phyloP scores from a whole-genome alignment of 768 basidiomycete species.

The Asterophora lycoperdoides region DNA sequence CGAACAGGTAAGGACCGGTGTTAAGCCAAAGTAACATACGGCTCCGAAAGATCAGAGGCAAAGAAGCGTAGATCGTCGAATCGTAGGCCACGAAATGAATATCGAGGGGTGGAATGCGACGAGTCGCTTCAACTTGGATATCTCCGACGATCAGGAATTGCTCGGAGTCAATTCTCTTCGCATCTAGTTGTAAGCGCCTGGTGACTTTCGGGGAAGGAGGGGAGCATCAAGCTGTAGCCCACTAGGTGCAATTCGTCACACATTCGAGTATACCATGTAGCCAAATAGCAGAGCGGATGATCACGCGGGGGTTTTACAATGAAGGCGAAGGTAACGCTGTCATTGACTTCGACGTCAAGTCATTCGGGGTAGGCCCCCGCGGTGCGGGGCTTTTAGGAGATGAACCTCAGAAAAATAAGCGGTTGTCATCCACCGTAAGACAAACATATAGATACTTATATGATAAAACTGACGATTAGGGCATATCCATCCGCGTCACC shows the following conservation, averaged over 20 bases:
- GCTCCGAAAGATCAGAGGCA: too few species aligned
- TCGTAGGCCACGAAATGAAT: too few species aligned
- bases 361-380: constrained; percentile 1
- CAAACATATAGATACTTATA: constrained; percentile 8
- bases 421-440: constrained; percentile 1
- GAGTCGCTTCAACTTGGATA: too few species aligned
- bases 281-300: background rate
- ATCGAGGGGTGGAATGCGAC: too few species aligned
- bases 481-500: constrained; percentile 54
- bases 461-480: constrained; percentile 22
- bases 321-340: background rate
- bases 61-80: too few species aligned
- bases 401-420: constrained; percentile 16
- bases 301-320: background rate
- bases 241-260: constrained; percentile 11
- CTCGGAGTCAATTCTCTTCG: too few species aligned
- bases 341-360: background rate
- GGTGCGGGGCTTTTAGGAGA: constrained; percentile 15
- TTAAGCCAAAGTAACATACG: too few species aligned
- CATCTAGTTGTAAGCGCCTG: too few species aligned
- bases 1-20: too few species aligned
- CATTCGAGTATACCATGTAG: constrained; percentile 6
- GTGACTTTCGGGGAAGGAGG: background rate
- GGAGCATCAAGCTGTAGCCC: background rate
- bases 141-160: too few species aligned